Percentiles rank a stretch among this genome's conserved stretches.
Evolutionary conservation across 495 filamentous ascomycete genomes (phyloP).

Genomic region (Penicillium soppii): DNA sequence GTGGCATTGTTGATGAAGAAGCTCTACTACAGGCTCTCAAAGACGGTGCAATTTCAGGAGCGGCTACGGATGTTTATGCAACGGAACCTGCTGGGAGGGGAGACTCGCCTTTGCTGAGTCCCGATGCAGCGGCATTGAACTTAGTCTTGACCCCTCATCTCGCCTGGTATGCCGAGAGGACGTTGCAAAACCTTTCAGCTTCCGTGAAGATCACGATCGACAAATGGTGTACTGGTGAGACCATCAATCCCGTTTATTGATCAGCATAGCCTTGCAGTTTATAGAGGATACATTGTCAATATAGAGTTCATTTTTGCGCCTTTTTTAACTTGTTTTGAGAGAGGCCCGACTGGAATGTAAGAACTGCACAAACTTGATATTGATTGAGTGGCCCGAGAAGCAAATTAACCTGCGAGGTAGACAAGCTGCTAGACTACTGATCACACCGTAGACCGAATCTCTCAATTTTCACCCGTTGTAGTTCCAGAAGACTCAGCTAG

Average conservation of each 20-base stretch:
- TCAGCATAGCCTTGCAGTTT: neutral
- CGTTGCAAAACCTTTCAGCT: slow-evolving; percentile 32
- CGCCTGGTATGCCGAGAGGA: slow-evolving; percentile 40
- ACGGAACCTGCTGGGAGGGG: slow-evolving; percentile 47
- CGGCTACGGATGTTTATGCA: slow-evolving; percentile 54
- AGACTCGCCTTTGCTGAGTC: slow-evolving; percentile 17
- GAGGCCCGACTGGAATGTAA: too few relatives aligned
- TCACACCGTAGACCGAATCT: too few relatives aligned
- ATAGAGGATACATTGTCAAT: neutral
- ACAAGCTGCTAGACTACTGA: too few relatives aligned
- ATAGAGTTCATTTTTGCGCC: neutral
- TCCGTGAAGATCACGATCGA: slow-evolving; percentile 26
- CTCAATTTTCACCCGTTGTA: too few relatives aligned
- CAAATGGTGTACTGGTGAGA: slow-evolving; percentile 13
- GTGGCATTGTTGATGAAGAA: slow-evolving; percentile 56
- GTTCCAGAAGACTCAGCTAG: slow-evolving; percentile 35
- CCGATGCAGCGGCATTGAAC: slow-evolving; percentile 28
- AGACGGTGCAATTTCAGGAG: slow-evolving; percentile 45
- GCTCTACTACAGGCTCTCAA: slow-evolving; percentile 47
- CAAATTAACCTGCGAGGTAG: too few relatives aligned
- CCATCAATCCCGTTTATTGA: slow-evolving; percentile 10
- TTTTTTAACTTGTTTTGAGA: too few relatives aligned
- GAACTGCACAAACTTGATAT: too few relatives aligned
- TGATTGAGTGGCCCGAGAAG: too few relatives aligned
- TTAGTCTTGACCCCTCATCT: slow-evolving; percentile 38